Conservation (phyloP, 140 eudicot genomes). For the Stevia rebaudiana region DNA sequence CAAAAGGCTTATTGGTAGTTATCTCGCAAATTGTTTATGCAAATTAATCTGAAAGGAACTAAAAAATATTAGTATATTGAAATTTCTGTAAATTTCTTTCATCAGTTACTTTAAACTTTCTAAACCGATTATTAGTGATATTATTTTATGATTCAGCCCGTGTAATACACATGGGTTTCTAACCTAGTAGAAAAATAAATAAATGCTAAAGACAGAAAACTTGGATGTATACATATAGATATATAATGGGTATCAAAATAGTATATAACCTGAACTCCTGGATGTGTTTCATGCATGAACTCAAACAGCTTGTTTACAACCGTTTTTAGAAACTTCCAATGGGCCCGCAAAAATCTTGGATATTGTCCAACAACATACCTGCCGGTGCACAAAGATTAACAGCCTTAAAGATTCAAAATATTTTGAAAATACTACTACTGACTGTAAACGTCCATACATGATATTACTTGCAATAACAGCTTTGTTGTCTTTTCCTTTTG, state of each 20-base stretch:
- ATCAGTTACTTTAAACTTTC: no score
- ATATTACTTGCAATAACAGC: conserved; percentile 98
- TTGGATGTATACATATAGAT: neutral
- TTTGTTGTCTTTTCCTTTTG: conserved; percentile 97
- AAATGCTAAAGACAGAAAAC: neutral
- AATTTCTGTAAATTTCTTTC: no score
- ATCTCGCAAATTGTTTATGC: no score
- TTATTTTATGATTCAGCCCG: no score
- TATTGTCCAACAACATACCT: conserved; percentile 99
- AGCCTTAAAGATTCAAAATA: neutral
- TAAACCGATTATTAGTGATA: no score
- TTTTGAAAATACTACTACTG: neutral
- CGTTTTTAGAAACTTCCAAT: conserved; percentile 96
- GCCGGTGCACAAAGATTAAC: conserved; percentile 13
- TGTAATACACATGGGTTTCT: no score
- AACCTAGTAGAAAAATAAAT: neutral
- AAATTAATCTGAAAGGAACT: no score
- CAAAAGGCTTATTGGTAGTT: no score
- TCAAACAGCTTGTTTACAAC: conserved; percentile 95
- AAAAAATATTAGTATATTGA: no score
- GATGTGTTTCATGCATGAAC: conserved; percentile 98
- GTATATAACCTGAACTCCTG: conserved; percentile 88
- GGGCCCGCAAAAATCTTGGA: conserved; percentile 94
- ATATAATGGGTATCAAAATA: neutral
- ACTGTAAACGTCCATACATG: conserved; percentile 46